Base-by-base conservation (phyloP, 2,329 filamentous ascomycete genomes). In the Colletotrichum lini region DNA sequence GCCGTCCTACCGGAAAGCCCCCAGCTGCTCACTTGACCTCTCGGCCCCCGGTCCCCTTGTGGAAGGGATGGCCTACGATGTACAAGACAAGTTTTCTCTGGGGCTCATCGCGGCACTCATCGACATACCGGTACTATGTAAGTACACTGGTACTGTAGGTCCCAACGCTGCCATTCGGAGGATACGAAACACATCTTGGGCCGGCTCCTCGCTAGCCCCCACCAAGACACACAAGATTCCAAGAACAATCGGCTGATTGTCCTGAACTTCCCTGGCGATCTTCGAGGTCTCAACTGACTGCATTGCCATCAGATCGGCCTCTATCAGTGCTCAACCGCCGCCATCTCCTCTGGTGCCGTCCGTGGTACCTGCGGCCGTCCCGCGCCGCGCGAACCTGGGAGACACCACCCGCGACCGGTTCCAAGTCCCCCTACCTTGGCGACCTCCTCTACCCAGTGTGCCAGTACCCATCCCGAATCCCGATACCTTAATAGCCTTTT, bases 21-120 rank as follows among this genome's bases (percentile, higher is more conserved):
- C 70, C 66, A 61, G 67, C 38, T 70, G 60, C 56, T 70, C 70
- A 72, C 70, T 70, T 65, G 70, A 72, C 70, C 66, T 26, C 60
- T 53, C 21, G n/a, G 47, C 58, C 52, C 40, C 10, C 65, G 35
- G 47, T 38, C 70, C 49, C 54, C 60, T 66, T 56, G 26, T 13
- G 56, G 66, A 61, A 70, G 62, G 54, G 70, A 72, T 72, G 60
- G 47, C 54, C 70, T 57, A 40, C 45, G n/a, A 47, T 35, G 58
- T 57, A 40, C 52, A 30, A 47, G 35, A 47, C 56, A 13, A 49
- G 6, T 57, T 13, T 57, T 16, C 38, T 21, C 13, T 21, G n/a
- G 30, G 49, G 40, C 26, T 50, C 47, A 23, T 21, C 54, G 49
- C 56, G 53, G 23, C n/a, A 42, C 49, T 21, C 61, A 12, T 50